Base-by-base conservation (phyloP, 306 rosid species). In the Vicia villosa region DNA sequence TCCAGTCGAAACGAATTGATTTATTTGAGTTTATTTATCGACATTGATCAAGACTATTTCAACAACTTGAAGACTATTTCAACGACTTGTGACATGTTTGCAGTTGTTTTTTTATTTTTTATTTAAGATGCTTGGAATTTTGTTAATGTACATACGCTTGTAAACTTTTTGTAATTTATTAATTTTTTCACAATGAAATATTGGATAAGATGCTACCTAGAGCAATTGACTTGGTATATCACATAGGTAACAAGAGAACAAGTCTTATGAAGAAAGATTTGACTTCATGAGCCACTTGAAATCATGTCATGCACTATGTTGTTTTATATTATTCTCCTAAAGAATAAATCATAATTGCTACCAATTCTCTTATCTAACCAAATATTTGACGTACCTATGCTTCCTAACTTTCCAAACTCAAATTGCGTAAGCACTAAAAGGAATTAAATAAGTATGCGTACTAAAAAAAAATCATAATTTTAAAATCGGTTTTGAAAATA, bases 271-370 rank as follows among this genome's bases (percentile, higher is more conserved):
- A 40, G 41, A 57, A 30, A 54, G 19, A 20, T 63, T 70, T 77
- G 72, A 70, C 81, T 56, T 70, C 6, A 63, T 13, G 38, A 42
- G 52, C 55, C 62, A 43, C 15, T 10, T 10, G 10, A 70, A 64
- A 55, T 43, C 19, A 45, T 77, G 68, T 34, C 61, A 70, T 21
- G 34, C 66, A 63, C 6, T 36, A 70, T 63, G 51, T 45, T 54
- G 20, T 32, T 61, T 69, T 36, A 59, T 40, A 42, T 74, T 64
- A 30, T 63, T 63, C 5, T 2, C 11, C 42, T 37, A 55, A 38
- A 45, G 26, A 69, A 11, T 3, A 8, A 16, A 55, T 55, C 69
- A 69, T 5, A 63, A 16, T 55, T 68, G 62, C 21, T 52, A 51
- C 72, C 73, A 40, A 19, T 26, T 56, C 12, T 56, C 19, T 55